These are phyloP conservation scores for Aspergillus incahuasiensis DNA, from an alignment of 495 filamentous ascomycete genomes.

Conservation along the genomic window DNA sequence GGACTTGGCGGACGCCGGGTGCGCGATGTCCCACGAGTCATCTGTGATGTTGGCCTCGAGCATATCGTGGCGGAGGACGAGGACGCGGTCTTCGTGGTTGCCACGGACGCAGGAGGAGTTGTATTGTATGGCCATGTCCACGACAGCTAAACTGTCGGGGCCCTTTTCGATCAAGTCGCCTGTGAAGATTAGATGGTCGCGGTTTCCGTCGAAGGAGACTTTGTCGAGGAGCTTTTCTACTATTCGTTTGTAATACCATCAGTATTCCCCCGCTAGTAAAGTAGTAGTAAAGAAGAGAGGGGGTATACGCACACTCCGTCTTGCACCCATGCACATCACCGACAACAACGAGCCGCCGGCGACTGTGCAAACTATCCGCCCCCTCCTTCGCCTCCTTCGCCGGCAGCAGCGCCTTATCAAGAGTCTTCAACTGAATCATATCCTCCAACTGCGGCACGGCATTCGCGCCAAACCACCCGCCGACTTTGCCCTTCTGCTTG, in stretches of 20 bases:
- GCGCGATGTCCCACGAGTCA: slow-evolving; percentile 15
- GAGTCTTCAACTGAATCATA: slow-evolving; percentile 32
- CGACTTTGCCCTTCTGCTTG: slow-evolving; percentile 23
- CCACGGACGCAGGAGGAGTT: slow-evolving; percentile 78
- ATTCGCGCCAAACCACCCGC: slow-evolving; percentile 48
- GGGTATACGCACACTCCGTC: slow-evolving; percentile 46
- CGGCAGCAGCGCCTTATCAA: slow-evolving; percentile 23
- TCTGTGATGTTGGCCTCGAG: slow-evolving; percentile 16
- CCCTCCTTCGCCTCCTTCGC: slow-evolving; percentile 1
- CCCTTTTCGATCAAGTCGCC: slow-evolving; percentile 90
- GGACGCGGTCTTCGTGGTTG: slow-evolving; percentile 86
- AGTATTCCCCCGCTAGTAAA: not conserved
- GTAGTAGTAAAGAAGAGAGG: not conserved
- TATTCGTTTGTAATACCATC: slow-evolving; percentile 16
- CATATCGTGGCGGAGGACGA: slow-evolving; percentile 49
- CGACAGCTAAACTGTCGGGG: slow-evolving; percentile 73
- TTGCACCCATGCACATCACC: slow-evolving; percentile 91
- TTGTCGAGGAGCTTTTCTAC: slow-evolving; percentile 64
- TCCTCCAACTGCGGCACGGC: slow-evolving; percentile 42
- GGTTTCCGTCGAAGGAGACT: slow-evolving; percentile 53
- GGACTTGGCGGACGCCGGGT: slow-evolving; percentile 30
- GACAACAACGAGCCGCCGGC: slow-evolving; percentile 62
- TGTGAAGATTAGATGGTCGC: slow-evolving; percentile 75
- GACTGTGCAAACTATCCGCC: not conserved
- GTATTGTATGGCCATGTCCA: slow-evolving; percentile 64